Percentiles rank a stretch among this genome's conserved stretches.
Conservation (phyloP, 2,329 filamentous ascomycete genomes). For the Raffaelea albimanens region DNA sequence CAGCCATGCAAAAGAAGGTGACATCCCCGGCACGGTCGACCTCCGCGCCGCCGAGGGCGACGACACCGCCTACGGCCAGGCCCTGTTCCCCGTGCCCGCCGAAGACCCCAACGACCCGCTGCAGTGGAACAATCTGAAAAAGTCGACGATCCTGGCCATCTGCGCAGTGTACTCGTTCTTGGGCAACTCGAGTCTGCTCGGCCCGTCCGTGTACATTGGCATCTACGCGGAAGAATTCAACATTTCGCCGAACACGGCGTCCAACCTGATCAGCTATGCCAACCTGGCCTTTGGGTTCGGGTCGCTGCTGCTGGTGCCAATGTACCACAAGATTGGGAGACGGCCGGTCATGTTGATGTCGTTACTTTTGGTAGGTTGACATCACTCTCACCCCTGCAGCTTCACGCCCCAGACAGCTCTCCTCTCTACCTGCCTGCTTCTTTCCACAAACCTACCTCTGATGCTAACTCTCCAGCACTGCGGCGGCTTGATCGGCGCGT, state of each 20-base stretch:
- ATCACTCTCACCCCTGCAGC: no score
- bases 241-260: conserved; percentile 40
- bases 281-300: conserved; percentile 52
- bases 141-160: conserved; percentile 44
- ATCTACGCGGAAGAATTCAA: conserved; percentile 43
- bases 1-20: conserved; percentile 18
- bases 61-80: conserved; percentile 50
- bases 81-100: conserved; percentile 50
- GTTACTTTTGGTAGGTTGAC: conserved; percentile 24
- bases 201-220: conserved; percentile 48
- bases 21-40: conserved; percentile 18
- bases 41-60: conserved; percentile 39
- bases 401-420: no score
- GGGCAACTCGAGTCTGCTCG: conserved; percentile 45
- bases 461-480: conserved; percentile 21
- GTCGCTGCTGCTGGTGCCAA: conserved; percentile 44
- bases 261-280: conserved; percentile 48
- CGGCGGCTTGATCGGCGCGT: conserved; percentile 28
- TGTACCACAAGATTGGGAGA: conserved; percentile 41
- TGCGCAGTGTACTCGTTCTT: conserved; percentile 48
- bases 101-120: conserved; percentile 53
- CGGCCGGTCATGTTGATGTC: conserved; percentile 32
- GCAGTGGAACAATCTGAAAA: conserved; percentile 47
- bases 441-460: neutral
- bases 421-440: neutral